Evolutionary conservation across 1,284 basidiomycete species (phyloP).

Genomic region (Butyriboletus appendiculatus): DNA sequence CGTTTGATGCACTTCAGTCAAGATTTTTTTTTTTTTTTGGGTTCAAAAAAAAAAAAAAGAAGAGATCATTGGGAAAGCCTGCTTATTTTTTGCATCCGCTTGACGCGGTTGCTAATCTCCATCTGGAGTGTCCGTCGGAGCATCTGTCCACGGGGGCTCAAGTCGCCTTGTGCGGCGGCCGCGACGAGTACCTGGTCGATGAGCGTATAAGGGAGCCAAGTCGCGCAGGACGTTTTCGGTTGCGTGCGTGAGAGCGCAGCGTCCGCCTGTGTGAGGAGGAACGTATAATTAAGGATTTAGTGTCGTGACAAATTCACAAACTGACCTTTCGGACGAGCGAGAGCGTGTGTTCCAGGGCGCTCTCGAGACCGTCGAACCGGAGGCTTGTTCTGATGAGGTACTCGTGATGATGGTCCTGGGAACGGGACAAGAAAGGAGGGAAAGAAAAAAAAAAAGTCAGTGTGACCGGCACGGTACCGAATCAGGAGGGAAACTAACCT

Average conservation of each 20-base stretch:
- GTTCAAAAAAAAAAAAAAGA: not conserved
- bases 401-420: constrained; percentile 72
- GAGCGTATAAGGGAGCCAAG: constrained; percentile 84
- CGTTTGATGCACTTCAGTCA: not conserved
- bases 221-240: constrained; percentile 56
- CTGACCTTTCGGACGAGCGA: constrained; percentile 71
- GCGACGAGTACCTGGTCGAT: constrained; percentile 84
- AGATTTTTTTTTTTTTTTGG: not conserved
- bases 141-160: constrained; percentile 43
- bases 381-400: constrained; percentile 76
- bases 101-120: constrained; percentile 60
- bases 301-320: constrained; percentile 5
- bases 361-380: constrained; percentile 77
- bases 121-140: constrained; percentile 52
- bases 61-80: constrained; percentile 17
- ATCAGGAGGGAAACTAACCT: constrained; percentile 46
- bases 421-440: not conserved
- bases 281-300: constrained; percentile 12
- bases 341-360: constrained; percentile 74
- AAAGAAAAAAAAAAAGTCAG: constrained; percentile 4
- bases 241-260: constrained; percentile 55
- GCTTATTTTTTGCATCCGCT: constrained; percentile 63
- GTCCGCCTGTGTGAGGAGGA: constrained; percentile 49
- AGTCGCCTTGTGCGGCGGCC: constrained; percentile 54
- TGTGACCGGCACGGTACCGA: constrained; percentile 10